phyloP scores from a whole-genome alignment of 805 yeast genomes.

The Pichia nanzhaoensis region DNA sequence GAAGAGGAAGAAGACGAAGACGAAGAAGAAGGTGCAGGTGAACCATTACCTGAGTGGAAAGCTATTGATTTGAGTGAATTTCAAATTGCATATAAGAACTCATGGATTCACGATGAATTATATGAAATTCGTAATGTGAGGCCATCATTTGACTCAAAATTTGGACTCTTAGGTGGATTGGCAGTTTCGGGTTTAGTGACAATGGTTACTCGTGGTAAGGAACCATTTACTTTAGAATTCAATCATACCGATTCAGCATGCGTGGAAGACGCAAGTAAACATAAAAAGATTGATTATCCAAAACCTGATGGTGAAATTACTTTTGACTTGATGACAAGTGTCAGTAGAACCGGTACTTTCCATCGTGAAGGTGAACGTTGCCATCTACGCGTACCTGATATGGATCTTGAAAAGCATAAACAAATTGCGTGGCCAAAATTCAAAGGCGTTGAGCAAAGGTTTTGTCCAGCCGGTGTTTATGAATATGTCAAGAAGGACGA shows the following conservation, averaged over 20 bases:
- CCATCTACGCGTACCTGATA: slow-evolving; percentile 67
- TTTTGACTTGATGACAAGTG: slow-evolving; percentile 90
- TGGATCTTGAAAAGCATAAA: slow-evolving; percentile 62
- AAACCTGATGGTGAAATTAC: slow-evolving; percentile 93
- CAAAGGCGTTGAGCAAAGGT: slow-evolving; percentile 83
- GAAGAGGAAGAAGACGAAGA: slow-evolving; percentile 37
- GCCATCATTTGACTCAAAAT: slow-evolving; percentile 75
- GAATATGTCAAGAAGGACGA: slow-evolving; percentile 55
- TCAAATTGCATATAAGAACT: slow-evolving; percentile 57
- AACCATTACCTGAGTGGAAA: slow-evolving; percentile 31
- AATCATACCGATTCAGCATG: slow-evolving; percentile 62
- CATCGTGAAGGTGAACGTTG: slow-evolving; percentile 93
- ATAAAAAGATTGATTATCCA: slow-evolving; percentile 75
- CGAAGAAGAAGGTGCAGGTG: slow-evolving; percentile 32
- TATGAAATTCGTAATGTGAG: slow-evolving; percentile 82
- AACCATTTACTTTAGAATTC: slow-evolving; percentile 81
- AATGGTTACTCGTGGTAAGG: slow-evolving; percentile 65
- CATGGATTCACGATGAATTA: slow-evolving; percentile 86
- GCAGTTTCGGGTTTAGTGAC: slow-evolving; percentile 81
- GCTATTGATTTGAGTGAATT: slow-evolving; percentile 50
- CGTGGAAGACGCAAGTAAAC: slow-evolving; percentile 63
- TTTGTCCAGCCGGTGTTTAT: slow-evolving; percentile 98
- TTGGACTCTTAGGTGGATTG: slow-evolving; percentile 81
- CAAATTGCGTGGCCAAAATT: slow-evolving; percentile 62
- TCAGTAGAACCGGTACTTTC: slow-evolving; percentile 91